Conservation (phyloP, 352 stramenopile genomes). For the Globisporangium lucens region DNA sequence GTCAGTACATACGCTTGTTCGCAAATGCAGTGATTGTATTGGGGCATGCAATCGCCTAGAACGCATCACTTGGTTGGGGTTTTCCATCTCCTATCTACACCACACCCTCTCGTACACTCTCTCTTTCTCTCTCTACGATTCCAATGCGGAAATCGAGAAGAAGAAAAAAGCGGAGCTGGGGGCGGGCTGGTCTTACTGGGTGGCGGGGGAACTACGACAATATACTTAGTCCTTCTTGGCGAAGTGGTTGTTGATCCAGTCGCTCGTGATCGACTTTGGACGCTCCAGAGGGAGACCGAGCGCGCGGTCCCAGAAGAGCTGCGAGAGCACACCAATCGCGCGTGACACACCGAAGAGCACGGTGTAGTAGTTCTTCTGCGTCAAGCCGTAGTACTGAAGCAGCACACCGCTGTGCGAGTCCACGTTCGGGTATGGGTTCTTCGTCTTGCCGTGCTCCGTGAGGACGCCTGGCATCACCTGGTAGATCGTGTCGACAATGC, state of each 20-base stretch:
- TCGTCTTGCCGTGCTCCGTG: slow-evolving; percentile 98
- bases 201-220: slow-evolving; percentile 7
- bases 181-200: neutral
- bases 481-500: slow-evolving; percentile 99
- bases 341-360: slow-evolving; percentile 99
- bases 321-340: slow-evolving; percentile 96
- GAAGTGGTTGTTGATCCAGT: slow-evolving; percentile 97
- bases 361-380: slow-evolving; percentile 99
- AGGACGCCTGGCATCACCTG: slow-evolving; percentile 98
- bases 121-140: neutral
- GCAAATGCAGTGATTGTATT: slow-evolving; percentile 2
- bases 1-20: neutral
- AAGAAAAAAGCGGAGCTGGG: neutral
- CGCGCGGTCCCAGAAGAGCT: slow-evolving; percentile 98
- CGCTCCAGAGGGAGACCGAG: slow-evolving; percentile 97
- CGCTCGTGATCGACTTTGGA: slow-evolving; percentile 98
- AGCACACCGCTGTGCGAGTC: slow-evolving; percentile 98
- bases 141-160: neutral
- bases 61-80: neutral
- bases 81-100: neutral
- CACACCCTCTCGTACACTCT: too few relatives aligned
- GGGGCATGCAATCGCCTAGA: slow-evolving; percentile 1
- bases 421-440: slow-evolving; percentile 99
- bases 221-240: slow-evolving; percentile 74
- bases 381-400: slow-evolving; percentile 99